phyloP scores from a whole-genome alignment of 2,329 filamentous ascomycete genomes.

The Penicillium crustosum region DNA sequence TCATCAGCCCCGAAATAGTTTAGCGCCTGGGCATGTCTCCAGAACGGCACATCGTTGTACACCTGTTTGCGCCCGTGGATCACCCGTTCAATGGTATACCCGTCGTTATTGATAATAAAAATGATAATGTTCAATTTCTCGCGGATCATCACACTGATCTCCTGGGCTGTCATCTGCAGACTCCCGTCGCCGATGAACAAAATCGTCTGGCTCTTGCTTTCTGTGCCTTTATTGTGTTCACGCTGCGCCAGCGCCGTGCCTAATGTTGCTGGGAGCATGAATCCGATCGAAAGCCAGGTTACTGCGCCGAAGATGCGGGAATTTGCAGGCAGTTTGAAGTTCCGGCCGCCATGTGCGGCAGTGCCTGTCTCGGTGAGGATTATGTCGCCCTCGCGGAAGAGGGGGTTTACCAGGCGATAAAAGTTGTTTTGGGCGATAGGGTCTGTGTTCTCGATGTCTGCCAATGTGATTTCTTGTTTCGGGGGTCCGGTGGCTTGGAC shows the following conservation, averaged over 20 bases:
- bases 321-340: constrained; percentile 52
- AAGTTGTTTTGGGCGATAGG: constrained; percentile 51
- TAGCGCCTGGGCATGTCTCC: constrained; percentile 53
- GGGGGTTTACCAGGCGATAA: constrained; percentile 49
- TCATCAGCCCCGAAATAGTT: constrained; percentile 49
- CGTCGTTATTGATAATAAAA: constrained; percentile 60
- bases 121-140: constrained; percentile 51
- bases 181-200: constrained; percentile 64
- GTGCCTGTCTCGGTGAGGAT: constrained; percentile 61
- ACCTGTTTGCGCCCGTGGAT: constrained; percentile 55
- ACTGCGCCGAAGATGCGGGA: constrained; percentile 52
- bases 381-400: constrained; percentile 56
- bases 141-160: constrained; percentile 63
- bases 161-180: constrained; percentile 66
- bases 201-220: constrained; percentile 49
- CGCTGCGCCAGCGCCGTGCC: constrained; percentile 56
- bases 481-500: constrained; percentile 48
- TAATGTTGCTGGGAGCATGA: constrained; percentile 59
- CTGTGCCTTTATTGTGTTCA: constrained; percentile 20
- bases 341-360: constrained; percentile 54
- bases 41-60: constrained; percentile 58
- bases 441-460: constrained; percentile 46
- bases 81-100: constrained; percentile 59
- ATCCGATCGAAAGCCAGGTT: constrained; percentile 62
- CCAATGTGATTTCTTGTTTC: constrained; percentile 16